Conservation (phyloP, 352 stramenopile genomes). For the Phytophthora citrophthora region DNA sequence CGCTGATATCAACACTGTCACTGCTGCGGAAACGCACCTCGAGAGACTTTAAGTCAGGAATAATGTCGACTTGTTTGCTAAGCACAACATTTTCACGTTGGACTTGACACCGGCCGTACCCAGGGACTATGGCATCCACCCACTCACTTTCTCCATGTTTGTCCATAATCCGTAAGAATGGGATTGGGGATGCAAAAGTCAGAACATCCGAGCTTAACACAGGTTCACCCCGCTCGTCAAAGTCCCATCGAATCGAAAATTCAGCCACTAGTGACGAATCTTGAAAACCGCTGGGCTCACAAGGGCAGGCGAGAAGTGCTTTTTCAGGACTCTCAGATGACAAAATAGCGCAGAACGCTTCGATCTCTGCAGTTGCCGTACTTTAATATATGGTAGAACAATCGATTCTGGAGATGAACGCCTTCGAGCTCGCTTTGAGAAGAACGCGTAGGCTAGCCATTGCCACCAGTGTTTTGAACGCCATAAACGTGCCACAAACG, state of each 20-base stretch:
- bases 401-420: background rate
- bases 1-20: background rate
- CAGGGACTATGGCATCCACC: slow-evolving; percentile 3
- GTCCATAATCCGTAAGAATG: too few species aligned
- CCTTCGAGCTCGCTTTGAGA: background rate
- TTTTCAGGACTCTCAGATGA: background rate
- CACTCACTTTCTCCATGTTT: background rate
- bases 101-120: background rate
- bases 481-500: too few species aligned
- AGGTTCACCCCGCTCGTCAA: too few species aligned
- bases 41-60: background rate
- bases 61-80: background rate
- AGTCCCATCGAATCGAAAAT: too few species aligned
- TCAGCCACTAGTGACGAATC: too few species aligned
- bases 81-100: background rate
- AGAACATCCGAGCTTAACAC: too few species aligned
- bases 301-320: background rate
- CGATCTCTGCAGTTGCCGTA: background rate
- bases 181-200: too few species aligned
- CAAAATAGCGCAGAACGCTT: background rate
- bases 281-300: too few species aligned
- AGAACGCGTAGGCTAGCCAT: background rate
- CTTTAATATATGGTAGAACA: background rate
- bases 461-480: background rate
- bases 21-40: too few species aligned